Evolutionary conservation across 306 rosid genomes (phyloP).

Genomic region (Amphicarpaea edgeworthii): DNA sequence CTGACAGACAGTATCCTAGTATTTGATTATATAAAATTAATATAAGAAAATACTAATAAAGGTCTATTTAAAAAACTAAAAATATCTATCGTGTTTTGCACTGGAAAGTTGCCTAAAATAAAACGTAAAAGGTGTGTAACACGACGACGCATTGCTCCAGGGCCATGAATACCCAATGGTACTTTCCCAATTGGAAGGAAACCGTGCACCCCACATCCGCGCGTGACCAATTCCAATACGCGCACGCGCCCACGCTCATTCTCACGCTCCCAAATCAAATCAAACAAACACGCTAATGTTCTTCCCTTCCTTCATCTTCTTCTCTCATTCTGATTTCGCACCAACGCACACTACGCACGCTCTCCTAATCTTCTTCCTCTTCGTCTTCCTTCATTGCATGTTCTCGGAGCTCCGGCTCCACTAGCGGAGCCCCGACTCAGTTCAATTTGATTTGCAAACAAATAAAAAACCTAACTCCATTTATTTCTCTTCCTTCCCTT

Average conservation of each 20-base stretch:
- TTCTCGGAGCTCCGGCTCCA: slow-evolving; percentile 85
- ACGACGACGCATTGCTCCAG: slow-evolving; percentile 12
- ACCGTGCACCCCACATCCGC: slow-evolving; percentile 27
- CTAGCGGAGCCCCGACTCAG: slow-evolving; percentile 73
- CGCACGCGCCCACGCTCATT: slow-evolving; percentile 7
- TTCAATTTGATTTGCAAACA: neutral
- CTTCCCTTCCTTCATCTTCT: neutral
- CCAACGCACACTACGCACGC: slow-evolving; percentile 31
- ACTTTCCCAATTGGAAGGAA: neutral
- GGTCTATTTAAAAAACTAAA: neutral
- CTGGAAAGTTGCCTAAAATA: neutral
- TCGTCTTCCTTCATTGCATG: slow-evolving; percentile 48
- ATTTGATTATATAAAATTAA: no score
- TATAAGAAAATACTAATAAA: neutral
- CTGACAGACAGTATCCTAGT: no score
- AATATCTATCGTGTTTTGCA: neutral
- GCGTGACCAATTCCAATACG: slow-evolving; percentile 22
- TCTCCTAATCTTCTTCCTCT: neutral
- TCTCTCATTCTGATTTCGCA: slow-evolving; percentile 1
- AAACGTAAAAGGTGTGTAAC: neutral
- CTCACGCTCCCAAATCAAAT: no score
- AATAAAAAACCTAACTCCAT: neutral
- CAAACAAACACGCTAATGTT: neutral
- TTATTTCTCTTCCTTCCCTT: neutral
- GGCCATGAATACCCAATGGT: neutral